These are phyloP conservation scores for Mycena sanguinolenta DNA, from an alignment of 768 basidiomycete genomes.

Conservation along the genomic window DNA sequence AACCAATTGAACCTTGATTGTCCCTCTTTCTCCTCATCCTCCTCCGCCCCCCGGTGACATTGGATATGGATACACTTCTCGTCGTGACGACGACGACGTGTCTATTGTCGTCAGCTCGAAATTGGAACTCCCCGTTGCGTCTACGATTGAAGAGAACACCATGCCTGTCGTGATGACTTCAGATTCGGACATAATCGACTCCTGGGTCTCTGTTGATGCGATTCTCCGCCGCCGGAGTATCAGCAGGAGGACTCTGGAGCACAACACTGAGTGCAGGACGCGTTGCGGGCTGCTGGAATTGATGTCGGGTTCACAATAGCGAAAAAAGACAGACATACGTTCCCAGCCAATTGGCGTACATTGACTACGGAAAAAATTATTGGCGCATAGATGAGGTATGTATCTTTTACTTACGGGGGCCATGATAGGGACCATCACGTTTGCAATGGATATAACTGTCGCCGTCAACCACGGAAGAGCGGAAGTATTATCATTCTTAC, in stretches of 20 bases:
- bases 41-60: constrained; percentile 24
- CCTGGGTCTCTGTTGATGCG: constrained; percentile 34
- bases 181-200: constrained; percentile 36
- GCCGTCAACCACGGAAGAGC: neutral
- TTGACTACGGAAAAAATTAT: constrained; percentile 36
- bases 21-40: constrained; percentile 6
- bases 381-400: neutral
- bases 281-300: constrained; percentile 51
- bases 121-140: neutral
- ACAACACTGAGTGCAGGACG: constrained; percentile 58
- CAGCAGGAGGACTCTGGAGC: constrained; percentile 56
- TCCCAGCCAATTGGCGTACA: constrained; percentile 58
- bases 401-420: constrained; percentile 47
- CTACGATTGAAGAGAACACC: constrained; percentile 29
- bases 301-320: neutral
- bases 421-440: constrained; percentile 54
- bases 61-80: constrained; percentile 22
- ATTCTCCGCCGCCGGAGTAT: constrained; percentile 50
- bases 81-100: constrained; percentile 14
- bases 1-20: constrained; percentile 22
- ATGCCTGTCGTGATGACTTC: constrained; percentile 20
- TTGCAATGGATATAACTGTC: constrained; percentile 54
- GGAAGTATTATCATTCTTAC: constrained; percentile 39
- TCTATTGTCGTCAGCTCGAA: constrained; percentile 19
- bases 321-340: constrained; percentile 45